Percentiles rank a stretch among this genome's conserved stretches.
Evolutionary conservation across 2,329 filamentous ascomycete genomes (phyloP).

Genomic region (Paraphaeosphaeria minitans): DNA sequence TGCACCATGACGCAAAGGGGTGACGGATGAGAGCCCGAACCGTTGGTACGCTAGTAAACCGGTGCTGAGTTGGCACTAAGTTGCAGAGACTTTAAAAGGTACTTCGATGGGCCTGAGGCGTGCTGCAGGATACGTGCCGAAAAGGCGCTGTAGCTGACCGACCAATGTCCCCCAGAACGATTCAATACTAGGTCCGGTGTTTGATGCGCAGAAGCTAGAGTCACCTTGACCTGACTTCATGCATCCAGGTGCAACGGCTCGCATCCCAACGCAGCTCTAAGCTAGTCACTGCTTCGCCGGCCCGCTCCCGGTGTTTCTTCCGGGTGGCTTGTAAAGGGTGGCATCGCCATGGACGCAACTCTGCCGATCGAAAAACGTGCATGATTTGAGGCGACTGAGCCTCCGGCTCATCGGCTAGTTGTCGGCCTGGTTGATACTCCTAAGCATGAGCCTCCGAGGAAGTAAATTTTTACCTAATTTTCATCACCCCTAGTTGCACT

Average conservation of each 20-base stretch:
- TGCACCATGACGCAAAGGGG: neutral
- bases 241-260: neutral
- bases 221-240: neutral
- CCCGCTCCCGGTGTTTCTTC: slow-evolving; percentile 3
- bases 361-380: slow-evolving; percentile 4
- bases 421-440: neutral
- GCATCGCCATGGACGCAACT: neutral
- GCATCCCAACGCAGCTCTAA: neutral
- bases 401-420: neutral
- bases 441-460: neutral
- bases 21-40: neutral
- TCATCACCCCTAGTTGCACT: neutral
- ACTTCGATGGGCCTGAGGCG: neutral
- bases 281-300: neutral
- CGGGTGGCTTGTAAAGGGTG: neutral
- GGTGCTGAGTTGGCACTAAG: neutral
- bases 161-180: neutral
- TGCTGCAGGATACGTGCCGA: no score
- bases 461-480: neutral
- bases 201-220: neutral
- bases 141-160: neutral
- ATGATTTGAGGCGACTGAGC: neutral
- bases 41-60: neutral
- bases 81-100: neutral
- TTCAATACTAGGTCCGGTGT: neutral